Base-by-base conservation (phyloP, 140 eudicot species). In the Senecio squalidus region DNA sequence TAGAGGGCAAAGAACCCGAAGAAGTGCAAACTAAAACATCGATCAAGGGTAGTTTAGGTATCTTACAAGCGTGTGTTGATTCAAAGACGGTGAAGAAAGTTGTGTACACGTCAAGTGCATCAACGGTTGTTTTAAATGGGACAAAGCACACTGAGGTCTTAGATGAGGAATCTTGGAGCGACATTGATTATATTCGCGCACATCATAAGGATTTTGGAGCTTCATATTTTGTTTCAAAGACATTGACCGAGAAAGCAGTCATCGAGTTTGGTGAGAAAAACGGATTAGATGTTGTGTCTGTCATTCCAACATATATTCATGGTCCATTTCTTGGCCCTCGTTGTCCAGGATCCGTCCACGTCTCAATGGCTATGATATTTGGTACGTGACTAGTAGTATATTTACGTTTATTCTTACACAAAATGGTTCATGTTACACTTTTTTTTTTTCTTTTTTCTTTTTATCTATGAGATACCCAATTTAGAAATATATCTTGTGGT, bases 101-200 rank as follows among this genome's bases (percentile, higher is more conserved):
- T 4, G 80, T 78, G 39, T 72, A 82, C 70, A 82, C 85, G 5
- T 74, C 85, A n/a, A 79, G 81, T 51, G 51, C 10, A 52, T 15
- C 80, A 0, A 34, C 85, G 0, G 78, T 67, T 13, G 38, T 71
- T 58, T 39, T 48, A n/a, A 52, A 68, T 5, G 62, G 69, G 8
- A 21, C n/a, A 16, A 52, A 40, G 5, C 64, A 41, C 45, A 47
- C 23, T 0, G 60, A 40, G 14, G 46, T 62, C 23, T 13, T 67
- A 22, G 79, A 68, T n/a, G 89, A 82, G 64, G 67, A 53, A 15
- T 67, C 68, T 34, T 82, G 89, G 89, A 78, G 72, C 14, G 80
- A 82, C 4, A 51, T 78, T 16, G 83, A 82, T 28, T 46, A 34
- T 54, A 43, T 82, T 9, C 47, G 62, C 14, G 9, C 27, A 38